phyloP scores from a whole-genome alignment of 2,329 filamentous ascomycete species.

The Ramularia collo-cygni region DNA sequence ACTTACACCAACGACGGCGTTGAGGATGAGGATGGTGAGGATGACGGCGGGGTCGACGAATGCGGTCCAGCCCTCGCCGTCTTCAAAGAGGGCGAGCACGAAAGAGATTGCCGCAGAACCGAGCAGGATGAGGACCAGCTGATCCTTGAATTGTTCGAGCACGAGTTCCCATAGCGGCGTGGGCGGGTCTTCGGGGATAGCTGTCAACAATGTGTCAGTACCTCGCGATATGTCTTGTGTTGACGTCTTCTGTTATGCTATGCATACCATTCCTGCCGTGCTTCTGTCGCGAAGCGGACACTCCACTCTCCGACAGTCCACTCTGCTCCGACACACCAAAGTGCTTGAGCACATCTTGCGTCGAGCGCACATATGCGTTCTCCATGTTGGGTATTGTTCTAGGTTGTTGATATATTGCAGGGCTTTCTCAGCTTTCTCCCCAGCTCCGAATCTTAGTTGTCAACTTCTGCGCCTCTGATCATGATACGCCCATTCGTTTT shows the following conservation, averaged over 20 bases:
- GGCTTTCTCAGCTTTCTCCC: no score
- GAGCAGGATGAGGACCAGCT: constrained; percentile 90
- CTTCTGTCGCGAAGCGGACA: constrained; percentile 27
- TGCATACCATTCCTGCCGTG: constrained; percentile 33
- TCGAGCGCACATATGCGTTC: constrained; percentile 29
- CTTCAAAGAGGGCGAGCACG: constrained; percentile 84
- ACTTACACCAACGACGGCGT: constrained; percentile 93
- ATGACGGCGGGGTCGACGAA: constrained; percentile 97
- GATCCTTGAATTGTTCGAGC: constrained; percentile 98
- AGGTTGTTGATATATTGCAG: no score
- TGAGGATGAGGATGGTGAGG: constrained; percentile 91
- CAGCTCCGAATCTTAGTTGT: no score
- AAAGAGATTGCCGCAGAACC: constrained; percentile 92
- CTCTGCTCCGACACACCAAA: constrained; percentile 30
- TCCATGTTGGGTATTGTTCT: constrained; percentile 25
- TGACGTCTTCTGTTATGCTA: background rate
- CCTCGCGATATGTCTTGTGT: no score
- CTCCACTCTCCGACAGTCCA: constrained; percentile 28
- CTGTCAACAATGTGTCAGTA: constrained; percentile 35
- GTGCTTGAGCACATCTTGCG: constrained; percentile 31
- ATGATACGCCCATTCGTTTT: no score
- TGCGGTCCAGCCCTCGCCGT: constrained; percentile 88
- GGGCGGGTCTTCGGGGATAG: constrained; percentile 80
- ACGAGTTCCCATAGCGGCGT: constrained; percentile 96
- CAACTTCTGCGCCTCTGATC: no score